Evolutionary conservation across 139 green algal genomes (phyloP), one percentile per base, ranked within the genome.

Genomic region (Ulvella scutata): DNA sequence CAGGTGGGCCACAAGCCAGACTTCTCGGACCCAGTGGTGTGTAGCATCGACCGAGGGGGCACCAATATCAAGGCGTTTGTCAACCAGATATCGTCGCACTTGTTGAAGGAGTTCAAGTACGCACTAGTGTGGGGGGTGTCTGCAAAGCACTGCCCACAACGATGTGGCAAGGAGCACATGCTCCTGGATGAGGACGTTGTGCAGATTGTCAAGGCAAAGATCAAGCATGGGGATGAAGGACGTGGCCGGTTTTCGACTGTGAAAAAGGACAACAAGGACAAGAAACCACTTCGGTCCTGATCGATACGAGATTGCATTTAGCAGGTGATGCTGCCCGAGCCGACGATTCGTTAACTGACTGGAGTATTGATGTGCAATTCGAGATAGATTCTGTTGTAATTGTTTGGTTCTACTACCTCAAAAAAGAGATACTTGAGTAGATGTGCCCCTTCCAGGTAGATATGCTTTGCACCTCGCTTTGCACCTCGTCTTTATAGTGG

Each of bases 201-300:
- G 40, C 91, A 95, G 83, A 88, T 99, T n/a, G 92, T 99, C 3
- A 98, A 98, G 84, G 92, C 92, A 67, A 98, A 98, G 82, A 72
- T 90, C 26, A 77, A 77, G 74, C 75, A 76, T 40, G 89, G 81
- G 28, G 89, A 92, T 51, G 90, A 91, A 36, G 88, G 83, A 7
- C 75, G 85, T 37, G 90, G 92, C 2, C 85, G 89, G 20, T 96
- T 93, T 76, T 93, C 89, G 76, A 89, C 82, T 3, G 87, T 85
- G 26, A 81, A 99, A 79, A 79, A 93, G 3, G 91, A 94, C 76
- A 99, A 99, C 86, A 98, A 98, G 82, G 82, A 98, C 77, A 95
- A 90, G 2, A 98, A 74, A 89, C 33, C 33, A 43, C 38, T 80
- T 38, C 62, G 75, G 33, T 79, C 61, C 17, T 62, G 37, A 34